Base-by-base conservation (phyloP, 306 rosid genomes). In the Castanea sativa region DNA sequence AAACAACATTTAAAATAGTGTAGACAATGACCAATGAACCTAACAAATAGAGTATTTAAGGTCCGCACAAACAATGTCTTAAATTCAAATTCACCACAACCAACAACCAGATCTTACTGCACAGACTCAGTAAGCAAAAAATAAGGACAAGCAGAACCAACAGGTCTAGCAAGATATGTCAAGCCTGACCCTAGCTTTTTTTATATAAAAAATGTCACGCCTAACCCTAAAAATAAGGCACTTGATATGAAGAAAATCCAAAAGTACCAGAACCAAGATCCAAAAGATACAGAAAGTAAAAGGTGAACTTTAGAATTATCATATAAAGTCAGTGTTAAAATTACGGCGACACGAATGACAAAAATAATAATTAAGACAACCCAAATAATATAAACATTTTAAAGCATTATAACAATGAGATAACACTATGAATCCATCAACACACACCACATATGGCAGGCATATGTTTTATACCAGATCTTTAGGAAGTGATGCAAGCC, bases 401-500 rank as follows among this genome's bases (percentile, higher is more conserved):
- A 33, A 16, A 19, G 27, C 49, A 67, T 33, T 7, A 12, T 67
- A 19, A 4, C 12, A 33, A 20, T 33, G 12, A 32, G 51, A 67
- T 7, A 4, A 59, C 63, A 59, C 61, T 8, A 41, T 15, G 59
- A 59, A 71, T 74, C 56, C 80, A 85, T 69, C 43, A 64, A 78
- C 76, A 53, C 0, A 76, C 55, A 32, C 60, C 55, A 60, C 56
- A 53, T 78, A 45, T 71, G n/a, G 27, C 84, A 27, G 35, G 79
- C 25, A 49, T 43, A 69, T 84, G 59, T 78, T 76, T 10, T 49
- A 18, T 14, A 33, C 27, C 13, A 29, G 56, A 57, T 21, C n/a
- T 58, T 51, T 21, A 18, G 68, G 82, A 82, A 78, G 76, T 86
- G 75, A 79, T 83, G 77, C 75, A 77, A 71, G 84, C 86, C 84